phyloP scores from a whole-genome alignment of 2,329 filamentous ascomycete genomes.

The Fusarium sp. region DNA sequence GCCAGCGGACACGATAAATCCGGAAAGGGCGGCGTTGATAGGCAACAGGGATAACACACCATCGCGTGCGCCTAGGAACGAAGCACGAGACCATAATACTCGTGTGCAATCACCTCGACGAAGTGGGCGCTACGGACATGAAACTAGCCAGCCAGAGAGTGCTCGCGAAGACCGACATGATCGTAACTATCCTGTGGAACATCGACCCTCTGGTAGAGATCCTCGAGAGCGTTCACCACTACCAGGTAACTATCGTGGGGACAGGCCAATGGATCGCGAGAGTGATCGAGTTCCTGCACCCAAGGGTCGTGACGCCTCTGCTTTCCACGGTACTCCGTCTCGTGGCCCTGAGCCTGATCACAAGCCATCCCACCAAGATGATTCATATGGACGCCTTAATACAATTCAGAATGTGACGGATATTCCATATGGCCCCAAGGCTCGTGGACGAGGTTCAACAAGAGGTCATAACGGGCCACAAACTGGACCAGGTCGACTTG shows the following conservation, averaged over 20 bases:
- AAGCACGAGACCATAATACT: conserved; percentile 57
- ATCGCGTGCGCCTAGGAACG: conserved; percentile 58
- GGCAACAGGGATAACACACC: conserved; percentile 54
- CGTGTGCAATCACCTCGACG: conserved; percentile 64
- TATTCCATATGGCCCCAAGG: conserved; percentile 68
- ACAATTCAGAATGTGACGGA: conserved; percentile 60
- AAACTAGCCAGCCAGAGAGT: conserved; percentile 51
- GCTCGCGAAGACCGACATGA: conserved; percentile 61
- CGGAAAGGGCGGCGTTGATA: conserved; percentile 61
- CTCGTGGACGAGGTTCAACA: conserved; percentile 59
- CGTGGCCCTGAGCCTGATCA: conserved; percentile 63
- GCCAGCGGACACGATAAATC: conserved; percentile 58
- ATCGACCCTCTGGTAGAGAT: conserved; percentile 49
- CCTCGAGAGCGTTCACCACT: conserved; percentile 51
- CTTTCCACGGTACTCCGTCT: conserved; percentile 54
- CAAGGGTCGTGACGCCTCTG: conserved; percentile 56
- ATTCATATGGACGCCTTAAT: conserved; percentile 72
- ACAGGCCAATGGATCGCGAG: conserved; percentile 57
- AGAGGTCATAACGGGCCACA: conserved; percentile 55
- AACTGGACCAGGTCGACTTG: conserved; percentile 56
- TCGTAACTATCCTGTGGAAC: conserved; percentile 56
- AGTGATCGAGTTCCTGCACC: conserved; percentile 50
- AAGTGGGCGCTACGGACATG: conserved; percentile 51
- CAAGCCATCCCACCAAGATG: conserved; percentile 66
- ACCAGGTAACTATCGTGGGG: conserved; percentile 49